Evolutionary conservation across 768 basidiomycete genomes (phyloP), one percentile per base, ranked within the genome.

Genomic region (Russula sp.): DNA sequence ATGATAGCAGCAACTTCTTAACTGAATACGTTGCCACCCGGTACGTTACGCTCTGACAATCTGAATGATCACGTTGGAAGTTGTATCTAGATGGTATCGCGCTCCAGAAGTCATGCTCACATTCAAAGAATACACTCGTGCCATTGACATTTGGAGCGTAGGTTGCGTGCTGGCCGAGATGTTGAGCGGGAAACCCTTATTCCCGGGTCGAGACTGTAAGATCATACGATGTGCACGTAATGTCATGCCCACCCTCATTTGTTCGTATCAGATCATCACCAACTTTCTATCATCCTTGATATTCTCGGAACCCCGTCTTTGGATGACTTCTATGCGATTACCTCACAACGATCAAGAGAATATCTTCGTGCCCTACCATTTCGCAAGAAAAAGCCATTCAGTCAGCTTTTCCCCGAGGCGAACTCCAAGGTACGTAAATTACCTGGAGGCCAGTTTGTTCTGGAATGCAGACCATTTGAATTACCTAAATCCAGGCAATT

Each of bases 91-190:
- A 72, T 98, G 96, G 96, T 98, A 98, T 73, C 86, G 96, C 34
- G 96, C 96, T 0, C 96, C 96, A 0, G 96, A 98, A 74, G 92
- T 98, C 66, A 98, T 98, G 96, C 82, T 98, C 40, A 96, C 93
- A 0, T 98, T 97, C 80, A 94, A 95, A 72, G 88, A 95, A 78
- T 98, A 98, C 74, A 94, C 93, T 6, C 83, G 84, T 38, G 89
- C 89, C 0, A 90, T 92, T 74, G 90, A 92, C 68, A 83, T 93
- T 73, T 94, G 91, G 92, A 86, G 85, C 63, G 90, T 92, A 22
- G 89, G 91, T 1, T 93, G 91, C 72, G 86, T 92, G 2, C 76
- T 92, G 54, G 95, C 94, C 8, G 94, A 95, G 76, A 94, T 95
- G 92, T 78, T 95, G 0, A 86, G 82, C 63, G 92, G 95, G n/a